Conservation (phyloP, 31 red algal genomes). For the Endocladia muricata region DNA sequence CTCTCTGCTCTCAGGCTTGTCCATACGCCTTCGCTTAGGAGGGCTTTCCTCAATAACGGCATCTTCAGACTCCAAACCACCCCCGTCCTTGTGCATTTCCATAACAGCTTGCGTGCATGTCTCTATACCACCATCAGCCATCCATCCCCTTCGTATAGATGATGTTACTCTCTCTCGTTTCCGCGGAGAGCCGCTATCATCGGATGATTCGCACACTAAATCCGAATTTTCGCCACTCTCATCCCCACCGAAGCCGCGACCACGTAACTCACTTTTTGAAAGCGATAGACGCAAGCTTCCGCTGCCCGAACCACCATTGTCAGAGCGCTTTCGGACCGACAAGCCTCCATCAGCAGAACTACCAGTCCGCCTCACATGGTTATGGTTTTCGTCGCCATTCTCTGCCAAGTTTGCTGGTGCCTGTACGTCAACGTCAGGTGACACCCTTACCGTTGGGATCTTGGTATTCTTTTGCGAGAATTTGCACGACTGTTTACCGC, state of each 20-base stretch:
- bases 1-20: neutral
- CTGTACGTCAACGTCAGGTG: too few relatives aligned
- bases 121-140: conserved; percentile 16
- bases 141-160: neutral
- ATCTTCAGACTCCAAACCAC: neutral
- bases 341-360: too few relatives aligned
- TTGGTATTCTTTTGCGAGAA: too few relatives aligned
- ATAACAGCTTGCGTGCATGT: conserved; percentile 18
- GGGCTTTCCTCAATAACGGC: neutral
- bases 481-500: too few relatives aligned
- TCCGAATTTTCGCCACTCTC: neutral
- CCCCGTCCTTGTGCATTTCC: neutral
- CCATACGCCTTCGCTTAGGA: neutral
- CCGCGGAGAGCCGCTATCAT: neutral
- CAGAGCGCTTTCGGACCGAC: too few relatives aligned
- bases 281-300: neutral
- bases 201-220: neutral
- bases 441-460: too few relatives aligned
- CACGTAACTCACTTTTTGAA: neutral
- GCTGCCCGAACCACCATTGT: neutral
- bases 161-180: neutral
- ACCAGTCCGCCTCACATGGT: too few relatives aligned
- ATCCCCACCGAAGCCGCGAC: neutral
- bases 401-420: too few relatives aligned
- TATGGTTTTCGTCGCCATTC: too few relatives aligned